Percentiles rank a stretch among this genome's conserved stretches.
Conservation (phyloP, 202 grass and related monocot genomes). For the Sporobolus alterniflorus region DNA sequence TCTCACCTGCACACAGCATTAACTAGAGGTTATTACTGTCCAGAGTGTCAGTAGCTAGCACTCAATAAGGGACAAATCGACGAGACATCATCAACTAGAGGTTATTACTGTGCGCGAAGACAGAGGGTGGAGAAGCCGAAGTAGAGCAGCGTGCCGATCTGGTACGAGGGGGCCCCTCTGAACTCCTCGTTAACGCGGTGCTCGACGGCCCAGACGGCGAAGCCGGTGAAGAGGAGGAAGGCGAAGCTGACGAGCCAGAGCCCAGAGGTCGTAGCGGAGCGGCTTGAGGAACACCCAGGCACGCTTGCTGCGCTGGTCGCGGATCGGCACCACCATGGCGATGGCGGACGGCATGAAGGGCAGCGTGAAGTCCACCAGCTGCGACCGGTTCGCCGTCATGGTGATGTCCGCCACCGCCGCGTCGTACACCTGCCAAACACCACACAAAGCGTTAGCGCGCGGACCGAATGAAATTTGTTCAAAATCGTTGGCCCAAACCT, state of each 20-base stretch:
- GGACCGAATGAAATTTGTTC: not conserved
- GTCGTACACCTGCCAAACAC: constrained; percentile 51
- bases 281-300: constrained; percentile 80
- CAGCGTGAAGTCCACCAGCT: constrained; percentile 69
- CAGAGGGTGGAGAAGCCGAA: constrained; percentile 85
- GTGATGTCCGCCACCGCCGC: constrained; percentile 78
- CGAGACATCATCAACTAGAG: too few relatives aligned
- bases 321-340: constrained; percentile 62
- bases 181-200: constrained; percentile 65
- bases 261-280: constrained; percentile 66
- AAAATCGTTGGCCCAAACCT: not conserved
- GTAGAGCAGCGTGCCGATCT: constrained; percentile 76
- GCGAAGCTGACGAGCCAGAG: constrained; percentile 65
- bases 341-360: constrained; percentile 58
- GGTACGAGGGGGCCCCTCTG: constrained; percentile 40
- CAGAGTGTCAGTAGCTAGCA: too few relatives aligned
- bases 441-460: too few relatives aligned
- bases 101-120: constrained; percentile 74
- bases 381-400: constrained; percentile 60
- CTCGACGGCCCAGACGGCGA: constrained; percentile 80
- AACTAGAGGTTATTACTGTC: too few relatives aligned
- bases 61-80: too few relatives aligned
- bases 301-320: constrained; percentile 36
- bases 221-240: constrained; percentile 75
- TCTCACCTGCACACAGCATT: constrained; percentile 67